Evolutionary conservation across 306 rosid genomes (phyloP).

Genomic region (Quillaja saponaria): DNA sequence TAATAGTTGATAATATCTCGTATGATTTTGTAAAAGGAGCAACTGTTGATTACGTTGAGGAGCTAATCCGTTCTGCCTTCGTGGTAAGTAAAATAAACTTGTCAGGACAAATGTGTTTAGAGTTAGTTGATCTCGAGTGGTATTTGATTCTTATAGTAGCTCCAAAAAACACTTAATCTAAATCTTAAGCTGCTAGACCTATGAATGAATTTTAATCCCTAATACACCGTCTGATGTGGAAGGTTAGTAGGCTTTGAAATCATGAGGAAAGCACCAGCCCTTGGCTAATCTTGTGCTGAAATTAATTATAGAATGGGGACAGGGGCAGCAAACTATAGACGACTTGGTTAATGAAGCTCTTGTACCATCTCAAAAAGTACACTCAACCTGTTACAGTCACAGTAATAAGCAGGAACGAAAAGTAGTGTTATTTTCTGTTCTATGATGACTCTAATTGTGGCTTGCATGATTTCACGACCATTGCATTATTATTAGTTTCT

Average conservation of each 20-base stretch:
- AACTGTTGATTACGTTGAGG: constrained; percentile 92
- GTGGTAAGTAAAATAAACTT: constrained; percentile 50
- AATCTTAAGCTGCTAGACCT: background rate
- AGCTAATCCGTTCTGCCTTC: constrained; percentile 92
- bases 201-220: no score
- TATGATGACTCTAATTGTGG: background rate
- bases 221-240: no score
- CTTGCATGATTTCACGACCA: constrained; percentile 3
- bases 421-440: background rate
- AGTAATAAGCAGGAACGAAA: no score
- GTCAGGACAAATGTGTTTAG: constrained; percentile 2
- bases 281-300: no score
- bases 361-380: no score
- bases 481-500: background rate
- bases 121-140: constrained; percentile 8
- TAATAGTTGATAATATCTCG: constrained; percentile 74
- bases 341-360: no score
- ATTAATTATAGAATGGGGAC: no score
- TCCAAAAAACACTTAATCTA: background rate
- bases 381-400: no score
- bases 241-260: no score
- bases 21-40: constrained; percentile 95
- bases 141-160: constrained; percentile 3
- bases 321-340: no score
- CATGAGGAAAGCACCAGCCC: no score